Percentiles rank a stretch among this genome's conserved stretches.
phyloP scores from a whole-genome alignment of 768 basidiomycete genomes.

The Auriscalpium orientale region DNA sequence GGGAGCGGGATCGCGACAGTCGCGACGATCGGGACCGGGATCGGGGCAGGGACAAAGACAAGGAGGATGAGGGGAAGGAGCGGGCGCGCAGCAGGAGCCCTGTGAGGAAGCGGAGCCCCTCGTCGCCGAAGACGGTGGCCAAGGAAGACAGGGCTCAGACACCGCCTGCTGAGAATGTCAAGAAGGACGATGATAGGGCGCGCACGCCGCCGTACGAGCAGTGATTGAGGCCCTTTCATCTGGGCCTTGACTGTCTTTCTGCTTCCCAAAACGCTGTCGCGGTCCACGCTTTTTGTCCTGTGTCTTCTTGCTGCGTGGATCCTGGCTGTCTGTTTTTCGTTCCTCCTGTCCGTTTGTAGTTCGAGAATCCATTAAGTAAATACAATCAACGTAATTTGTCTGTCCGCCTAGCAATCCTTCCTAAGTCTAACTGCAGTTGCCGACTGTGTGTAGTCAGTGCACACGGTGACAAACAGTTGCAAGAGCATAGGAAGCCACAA shows the following conservation, averaged over 20 bases:
- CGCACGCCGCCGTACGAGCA: slow-evolving; percentile 57
- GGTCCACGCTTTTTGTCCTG: no score
- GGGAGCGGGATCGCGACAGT: slow-evolving; percentile 28
- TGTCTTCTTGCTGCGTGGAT: neutral
- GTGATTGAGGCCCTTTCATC: slow-evolving; percentile 19
- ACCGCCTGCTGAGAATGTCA: slow-evolving; percentile 40
- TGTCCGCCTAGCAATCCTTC: no score
- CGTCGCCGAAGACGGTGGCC: slow-evolving; percentile 30
- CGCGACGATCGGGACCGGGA: slow-evolving; percentile 34
- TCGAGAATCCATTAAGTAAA: neutral
- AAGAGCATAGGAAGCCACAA: no score
- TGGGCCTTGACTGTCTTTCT: neutral
- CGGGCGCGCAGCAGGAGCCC: slow-evolving; percentile 38
- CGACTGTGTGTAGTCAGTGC: no score
- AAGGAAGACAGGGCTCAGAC: slow-evolving; percentile 45
- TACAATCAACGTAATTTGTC: neutral
- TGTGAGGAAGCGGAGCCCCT: slow-evolving; percentile 35
- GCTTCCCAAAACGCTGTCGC: neutral
- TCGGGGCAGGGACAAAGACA: slow-evolving; percentile 23
- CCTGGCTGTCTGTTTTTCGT: slow-evolving; percentile 4
- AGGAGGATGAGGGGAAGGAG: slow-evolving; percentile 17
- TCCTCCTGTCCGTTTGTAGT: neutral
- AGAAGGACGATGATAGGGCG: slow-evolving; percentile 44
- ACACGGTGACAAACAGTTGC: no score
- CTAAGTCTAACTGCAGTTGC: no score